Conservation (phyloP, 495 filamentous ascomycete species). For the Hypoxylon trugodes region DNA sequence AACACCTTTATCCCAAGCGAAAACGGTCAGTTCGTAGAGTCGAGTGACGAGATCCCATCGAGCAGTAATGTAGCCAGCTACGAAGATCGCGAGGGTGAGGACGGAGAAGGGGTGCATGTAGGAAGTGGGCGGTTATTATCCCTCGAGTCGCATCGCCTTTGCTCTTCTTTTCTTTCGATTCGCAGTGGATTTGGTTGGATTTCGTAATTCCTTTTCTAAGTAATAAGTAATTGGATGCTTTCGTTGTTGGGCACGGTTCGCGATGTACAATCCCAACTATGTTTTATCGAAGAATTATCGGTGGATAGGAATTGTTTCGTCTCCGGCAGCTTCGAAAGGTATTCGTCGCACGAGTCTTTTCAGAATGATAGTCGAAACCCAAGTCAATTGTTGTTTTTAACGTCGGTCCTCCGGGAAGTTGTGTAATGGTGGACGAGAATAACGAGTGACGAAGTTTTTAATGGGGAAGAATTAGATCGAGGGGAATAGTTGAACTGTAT, state of each 20-base stretch:
- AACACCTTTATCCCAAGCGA: constrained; percentile 98
- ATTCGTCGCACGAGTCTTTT: constrained; percentile 28
- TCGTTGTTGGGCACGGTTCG: too few relatives aligned
- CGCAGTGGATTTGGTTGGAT: not conserved
- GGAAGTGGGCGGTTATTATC: constrained; percentile 26
- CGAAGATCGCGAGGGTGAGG: constrained; percentile 94
- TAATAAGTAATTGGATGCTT: too few relatives aligned
- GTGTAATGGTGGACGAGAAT: constrained; percentile 22
- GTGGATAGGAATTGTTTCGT: not conserved
- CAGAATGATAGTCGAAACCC: not conserved
- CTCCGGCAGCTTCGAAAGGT: constrained; percentile 15
- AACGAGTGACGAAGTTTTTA: constrained; percentile 32
- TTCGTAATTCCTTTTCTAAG: too few relatives aligned
- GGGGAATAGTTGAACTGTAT: not conserved
- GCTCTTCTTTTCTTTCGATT: not conserved
- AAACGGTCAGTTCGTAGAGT: constrained; percentile 93
- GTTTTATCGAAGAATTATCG: too few relatives aligned
- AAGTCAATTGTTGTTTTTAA: not conserved
- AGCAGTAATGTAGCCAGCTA: constrained; percentile 98
- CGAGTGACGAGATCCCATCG: constrained; percentile 97
- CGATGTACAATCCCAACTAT: too few relatives aligned
- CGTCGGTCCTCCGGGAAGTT: not conserved
- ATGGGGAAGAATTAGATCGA: not conserved
- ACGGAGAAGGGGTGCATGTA: constrained; percentile 95
- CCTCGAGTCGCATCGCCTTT: constrained; percentile 41